Base-by-base conservation (phyloP, 2,329 filamentous ascomycete species). In the Elsinoe australis region DNA sequence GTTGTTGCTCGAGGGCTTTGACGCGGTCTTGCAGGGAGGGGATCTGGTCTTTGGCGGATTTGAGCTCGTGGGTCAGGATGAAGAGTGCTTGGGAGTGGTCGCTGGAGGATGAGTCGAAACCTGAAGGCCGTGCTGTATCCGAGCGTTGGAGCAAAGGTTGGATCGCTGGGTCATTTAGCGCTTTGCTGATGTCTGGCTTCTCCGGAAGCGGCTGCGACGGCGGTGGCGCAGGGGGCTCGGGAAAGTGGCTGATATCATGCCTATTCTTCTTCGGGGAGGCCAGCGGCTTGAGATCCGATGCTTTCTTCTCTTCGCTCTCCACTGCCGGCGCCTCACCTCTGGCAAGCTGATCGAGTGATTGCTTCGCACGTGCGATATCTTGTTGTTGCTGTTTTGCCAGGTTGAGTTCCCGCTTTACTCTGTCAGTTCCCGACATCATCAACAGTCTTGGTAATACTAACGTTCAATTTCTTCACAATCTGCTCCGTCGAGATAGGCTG, bases 131-230 rank as follows among this genome's bases (percentile, higher is more conserved):
- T 55, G 94, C 87, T 0, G 85, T 89, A 19, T 85, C 80, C 3
- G 75, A 75, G 49, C 88, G 78, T 61, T 86, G 88, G 22, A 95
- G 66, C 1, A 86, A 79, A 0, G 82, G 78, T 34, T 67, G 68
- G 17, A 68, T 67, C 14, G 71, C 62, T 14, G 69, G 62, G 49
- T 71, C 69, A 0, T 66, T 67, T 24, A 69, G 67, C 34, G 63
- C 67, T 58, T 68, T 73, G 50, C 66, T 71, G 12, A 76, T 79
- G 64, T 94, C 87, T 0, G 90, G 90, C 64, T 95, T 95, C 62
- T 95, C 89, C 1, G 90, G 90, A 4, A 96, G 71, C 10, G 90
- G 90, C 57, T 94, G 89, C 57, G 94, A 88, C 21, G 90, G 90
- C 19, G 90, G 90, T 5, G 90, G 90, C 17, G 89, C 90, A 3